A percentile compares a stretch with the other conserved stretches of the same genome.
Conservation (phyloP, 345 rosid genomes). For the Eucalyptus dawsonii region DNA sequence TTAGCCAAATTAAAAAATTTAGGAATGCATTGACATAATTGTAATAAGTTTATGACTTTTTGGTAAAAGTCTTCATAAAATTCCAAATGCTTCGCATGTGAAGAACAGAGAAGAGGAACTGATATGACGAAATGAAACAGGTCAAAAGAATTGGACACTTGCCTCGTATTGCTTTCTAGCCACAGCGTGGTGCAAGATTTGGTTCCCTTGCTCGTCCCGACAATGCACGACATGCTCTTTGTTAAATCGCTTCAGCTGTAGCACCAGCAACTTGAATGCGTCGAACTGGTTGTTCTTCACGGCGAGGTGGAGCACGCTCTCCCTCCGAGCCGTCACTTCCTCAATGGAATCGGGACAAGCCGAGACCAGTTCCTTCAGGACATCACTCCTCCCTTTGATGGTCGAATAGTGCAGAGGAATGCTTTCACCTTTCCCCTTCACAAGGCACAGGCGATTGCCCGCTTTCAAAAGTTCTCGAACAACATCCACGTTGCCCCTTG, state of each 20-base stretch:
- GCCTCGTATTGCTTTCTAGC: conserved; percentile 20
- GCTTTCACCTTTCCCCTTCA: conserved; percentile 27
- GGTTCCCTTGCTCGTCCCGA: conserved; percentile 13
- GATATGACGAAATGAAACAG: neutral
- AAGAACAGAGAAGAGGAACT: neutral
- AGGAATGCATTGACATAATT: neutral
- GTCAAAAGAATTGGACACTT: neutral
- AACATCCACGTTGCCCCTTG: conserved; percentile 3
- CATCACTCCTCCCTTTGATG: conserved; percentile 13
- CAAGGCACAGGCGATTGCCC: conserved; percentile 7
- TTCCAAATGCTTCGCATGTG: neutral
- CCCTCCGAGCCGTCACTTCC: conserved; percentile 6
- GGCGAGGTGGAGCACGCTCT: conserved; percentile 23
- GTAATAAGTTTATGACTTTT: neutral
- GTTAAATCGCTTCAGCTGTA: conserved; percentile 1
- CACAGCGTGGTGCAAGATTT: conserved; percentile 15
- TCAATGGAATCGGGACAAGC: conserved; percentile 11
- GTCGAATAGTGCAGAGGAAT: conserved; percentile 25
- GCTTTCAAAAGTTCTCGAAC: conserved; percentile 11
- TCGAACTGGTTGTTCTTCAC: conserved; percentile 18
- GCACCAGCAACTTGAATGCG: conserved; percentile 6
- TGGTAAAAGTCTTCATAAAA: neutral
- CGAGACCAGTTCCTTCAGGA: conserved; percentile 8
- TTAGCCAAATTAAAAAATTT: too few relatives aligned
- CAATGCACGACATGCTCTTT: conserved; percentile 11